Base-by-base conservation (phyloP, 1,139 yeast genomes). In the Blastobotrys persicus region DNA sequence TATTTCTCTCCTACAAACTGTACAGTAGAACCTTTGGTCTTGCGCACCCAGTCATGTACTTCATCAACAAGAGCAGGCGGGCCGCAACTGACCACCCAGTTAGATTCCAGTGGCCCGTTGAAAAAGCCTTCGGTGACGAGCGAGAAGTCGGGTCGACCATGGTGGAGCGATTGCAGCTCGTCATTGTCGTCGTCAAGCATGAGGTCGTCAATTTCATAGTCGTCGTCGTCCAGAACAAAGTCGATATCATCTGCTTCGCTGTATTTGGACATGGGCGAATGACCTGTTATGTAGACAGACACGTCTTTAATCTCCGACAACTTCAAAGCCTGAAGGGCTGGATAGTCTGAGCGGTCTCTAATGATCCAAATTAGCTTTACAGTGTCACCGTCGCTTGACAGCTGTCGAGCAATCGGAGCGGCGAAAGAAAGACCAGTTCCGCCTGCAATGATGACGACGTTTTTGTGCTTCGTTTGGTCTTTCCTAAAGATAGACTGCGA, bases 391-490 rank as follows among this genome's bases (percentile, higher is more conserved):
- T 43, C 48, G 11, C 45, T 45, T 5, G 50, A 50, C 23, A 63
- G 45, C n/a, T 54, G 53, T 12, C 65, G 55, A 11, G 56, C 56
- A 1, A 70, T 48, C 0, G 95, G 87, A 2, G 88, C 69, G 0
- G 88, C 92, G 59, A 81, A 79, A 0, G 96, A 83, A 4, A 89
- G 77, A 0, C 96, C 97, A 0, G 95, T 80, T 0, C 97, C 97
- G 6, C 96, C 97, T 32, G 89, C 85, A 2, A 88, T 67, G 6
- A 88, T 75, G 7, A 76, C 65, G 0, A 83, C 78, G 46, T 78
- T 74, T 9, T 23, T 23, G 28, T 23, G 28, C 9, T 9, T 5
- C n/a, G 50, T 11, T 9, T n/a, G n/a, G 38, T 50, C 33, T 44
- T 45, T 28, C 41, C 28, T 17, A 4, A 19, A 19, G 12, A 37